Conservation (phyloP, 441 rosid genomes). For the Brassica balearica region DNA sequence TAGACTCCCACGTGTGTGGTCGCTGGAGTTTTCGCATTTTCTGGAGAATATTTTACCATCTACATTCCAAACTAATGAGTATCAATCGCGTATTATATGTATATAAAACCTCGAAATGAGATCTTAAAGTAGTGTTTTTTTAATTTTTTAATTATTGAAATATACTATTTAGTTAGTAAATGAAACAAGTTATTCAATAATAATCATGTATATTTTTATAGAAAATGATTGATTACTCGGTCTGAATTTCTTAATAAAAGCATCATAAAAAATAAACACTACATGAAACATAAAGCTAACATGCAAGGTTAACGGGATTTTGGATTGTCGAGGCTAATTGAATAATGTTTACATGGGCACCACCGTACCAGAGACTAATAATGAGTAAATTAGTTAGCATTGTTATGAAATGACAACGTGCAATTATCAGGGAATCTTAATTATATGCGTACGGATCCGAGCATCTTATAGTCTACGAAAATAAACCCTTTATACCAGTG, state of each 20-base stretch:
- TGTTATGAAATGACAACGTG: not conserved
- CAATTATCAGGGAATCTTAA: slow-evolving; percentile 19
- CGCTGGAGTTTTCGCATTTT: no score
- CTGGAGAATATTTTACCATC: no score
- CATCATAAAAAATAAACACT: not conserved
- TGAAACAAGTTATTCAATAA: not conserved
- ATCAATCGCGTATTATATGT: not conserved
- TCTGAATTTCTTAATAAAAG: not conserved
- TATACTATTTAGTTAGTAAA: slow-evolving; percentile 1
- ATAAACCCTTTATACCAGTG: not conserved
- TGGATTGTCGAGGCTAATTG: not conserved
- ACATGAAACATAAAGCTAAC: slow-evolving; percentile 4
- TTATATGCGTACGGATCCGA: slow-evolving; percentile 30
- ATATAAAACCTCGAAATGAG: not conserved
- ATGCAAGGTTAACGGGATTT: not conserved
- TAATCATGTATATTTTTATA: not conserved
- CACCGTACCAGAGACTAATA: not conserved
- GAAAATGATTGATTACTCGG: slow-evolving; percentile 6
- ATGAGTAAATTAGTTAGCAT: not conserved
- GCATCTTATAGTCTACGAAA: not conserved
- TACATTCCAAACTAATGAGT: not conserved
- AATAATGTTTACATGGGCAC: slow-evolving; percentile 11
- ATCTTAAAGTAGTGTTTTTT: not conserved
- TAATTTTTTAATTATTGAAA: not conserved
- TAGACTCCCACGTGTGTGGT: no score